Conservation (phyloP, 192 early-diverging fungal species). For the Coemansia sp. region DNA sequence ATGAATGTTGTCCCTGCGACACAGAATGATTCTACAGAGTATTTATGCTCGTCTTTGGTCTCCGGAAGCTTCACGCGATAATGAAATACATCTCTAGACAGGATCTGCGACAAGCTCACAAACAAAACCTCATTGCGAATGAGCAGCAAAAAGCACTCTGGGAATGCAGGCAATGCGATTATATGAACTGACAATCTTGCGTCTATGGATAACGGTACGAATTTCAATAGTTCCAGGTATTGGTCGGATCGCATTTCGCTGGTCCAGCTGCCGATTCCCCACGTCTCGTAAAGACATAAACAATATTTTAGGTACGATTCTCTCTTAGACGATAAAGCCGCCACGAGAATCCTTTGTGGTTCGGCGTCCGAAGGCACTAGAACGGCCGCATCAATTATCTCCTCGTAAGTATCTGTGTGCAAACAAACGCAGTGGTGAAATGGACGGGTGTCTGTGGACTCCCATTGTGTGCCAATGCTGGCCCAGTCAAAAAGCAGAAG, state of each 20-base stretch:
- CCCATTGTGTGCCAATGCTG: neutral
- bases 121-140: constrained; percentile 22
- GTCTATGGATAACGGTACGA: constrained; percentile 32
- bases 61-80: constrained; percentile 20
- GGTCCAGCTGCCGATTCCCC: constrained; percentile 3
- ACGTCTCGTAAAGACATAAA: constrained; percentile 43
- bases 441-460: neutral
- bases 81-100: constrained; percentile 44
- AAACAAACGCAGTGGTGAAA: constrained; percentile 3
- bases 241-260: neutral
- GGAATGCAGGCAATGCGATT: constrained; percentile 28
- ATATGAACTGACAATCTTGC: constrained; percentile 28
- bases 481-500: constrained; percentile 16
- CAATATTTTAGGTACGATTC: constrained; percentile 17
- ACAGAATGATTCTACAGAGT: constrained; percentile 22
- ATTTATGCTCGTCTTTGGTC: neutral
- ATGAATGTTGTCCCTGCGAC: constrained; percentile 19
- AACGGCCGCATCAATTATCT: constrained; percentile 39
- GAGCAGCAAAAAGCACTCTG: constrained; percentile 39
- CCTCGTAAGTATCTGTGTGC: constrained; percentile 9
- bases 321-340: constrained; percentile 18
- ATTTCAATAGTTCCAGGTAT: constrained; percentile 15
- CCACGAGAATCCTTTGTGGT: constrained; percentile 26
- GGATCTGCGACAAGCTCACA: constrained; percentile 36
- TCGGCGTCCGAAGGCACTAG: constrained; percentile 21